phyloP scores from a whole-genome alignment of 805 yeast genomes.

The Saccharomycopsis sp. region DNA sequence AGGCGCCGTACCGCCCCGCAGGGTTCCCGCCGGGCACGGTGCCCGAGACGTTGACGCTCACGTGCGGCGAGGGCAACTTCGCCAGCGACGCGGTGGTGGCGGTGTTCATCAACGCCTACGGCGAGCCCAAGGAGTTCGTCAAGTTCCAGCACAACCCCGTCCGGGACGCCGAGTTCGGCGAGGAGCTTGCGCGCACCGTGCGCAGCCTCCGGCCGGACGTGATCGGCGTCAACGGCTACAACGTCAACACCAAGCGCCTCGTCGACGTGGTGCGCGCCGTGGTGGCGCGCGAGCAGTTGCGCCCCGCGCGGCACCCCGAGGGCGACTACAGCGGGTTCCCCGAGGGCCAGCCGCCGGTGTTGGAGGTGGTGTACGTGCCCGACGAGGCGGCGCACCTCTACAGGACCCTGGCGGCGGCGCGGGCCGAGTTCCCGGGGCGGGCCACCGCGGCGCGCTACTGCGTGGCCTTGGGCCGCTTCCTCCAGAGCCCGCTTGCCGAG shows the following conservation, averaged over 20 bases:
- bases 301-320: conserved; percentile 26
- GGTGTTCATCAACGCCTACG: conserved; percentile 68
- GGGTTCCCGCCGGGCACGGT: conserved; percentile 72
- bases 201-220: conserved; percentile 76
- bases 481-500: conserved; percentile 89
- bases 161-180: conserved; percentile 54
- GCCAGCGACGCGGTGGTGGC: conserved; percentile 83
- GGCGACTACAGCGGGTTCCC: conserved; percentile 22
- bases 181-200: conserved; percentile 53
- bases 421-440: conserved; percentile 74
- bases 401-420: conserved; percentile 72
- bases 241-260: conserved; percentile 60
- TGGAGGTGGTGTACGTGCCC: conserved; percentile 74
- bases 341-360: conserved; percentile 39
- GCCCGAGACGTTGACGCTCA: conserved; percentile 75
- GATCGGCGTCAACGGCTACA: conserved; percentile 82
- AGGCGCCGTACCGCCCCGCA: conserved; percentile 67
- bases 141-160: conserved; percentile 72
- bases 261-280: conserved; percentile 49
- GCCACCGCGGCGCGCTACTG: conserved; percentile 77
- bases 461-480: conserved; percentile 83
- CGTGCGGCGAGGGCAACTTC: conserved; percentile 81
- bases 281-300: conserved; percentile 47
- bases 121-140: conserved; percentile 66
- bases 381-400: conserved; percentile 91